Base-by-base conservation (phyloP, 176 grass and related monocot species). In the Oryza rufipogon region DNA sequence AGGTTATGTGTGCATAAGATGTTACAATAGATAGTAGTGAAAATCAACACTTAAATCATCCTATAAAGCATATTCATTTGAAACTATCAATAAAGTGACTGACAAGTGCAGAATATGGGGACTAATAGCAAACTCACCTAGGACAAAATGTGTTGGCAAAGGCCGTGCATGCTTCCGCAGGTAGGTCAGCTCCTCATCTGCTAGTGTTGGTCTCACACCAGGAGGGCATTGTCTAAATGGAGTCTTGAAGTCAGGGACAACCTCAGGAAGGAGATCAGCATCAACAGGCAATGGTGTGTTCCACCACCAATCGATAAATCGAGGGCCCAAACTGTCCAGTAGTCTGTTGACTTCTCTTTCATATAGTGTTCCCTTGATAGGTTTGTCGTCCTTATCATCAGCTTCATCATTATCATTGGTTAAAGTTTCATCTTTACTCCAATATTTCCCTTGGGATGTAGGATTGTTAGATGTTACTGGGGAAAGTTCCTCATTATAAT, bases 301-400 rank as follows among this genome's bases (percentile, higher is more conserved):
- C 96, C 96, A 98, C 96, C 93, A 98, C 96, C 96, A 98, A 84
- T 95, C 96, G 22, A 95, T 78, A 91, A 98, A 98, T 32, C 96
- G 85, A 42, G 96, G 96, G 33, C 96, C 96, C 71, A 98, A 83
- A 58, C 81, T 81, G 70, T 94, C 78, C 78, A 98, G 84, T 64
- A 95, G 34, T 80, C 96, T 92, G 88, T 94, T 77, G 15, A 86
- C 79, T 86, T 95, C 93, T 80, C 96, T 95, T 81, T 95, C 96
- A 87, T 95, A 94, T 2, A 94, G 84, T 58, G 91, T 93, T 76
- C 87, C 91, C 75, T 78, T 8, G 71, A 91, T 12, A 80, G 75
- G 66, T 44, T 82, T 34, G 20, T 86, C 85, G 73, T 77, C 85
- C 34, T 83, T 78, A 82, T 45, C 52, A 66, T 66, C n/a, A 25